These are phyloP conservation scores for Macrolepiota albuminosa DNA, from an alignment of 768 basidiomycete species.

Conservation along the genomic window DNA sequence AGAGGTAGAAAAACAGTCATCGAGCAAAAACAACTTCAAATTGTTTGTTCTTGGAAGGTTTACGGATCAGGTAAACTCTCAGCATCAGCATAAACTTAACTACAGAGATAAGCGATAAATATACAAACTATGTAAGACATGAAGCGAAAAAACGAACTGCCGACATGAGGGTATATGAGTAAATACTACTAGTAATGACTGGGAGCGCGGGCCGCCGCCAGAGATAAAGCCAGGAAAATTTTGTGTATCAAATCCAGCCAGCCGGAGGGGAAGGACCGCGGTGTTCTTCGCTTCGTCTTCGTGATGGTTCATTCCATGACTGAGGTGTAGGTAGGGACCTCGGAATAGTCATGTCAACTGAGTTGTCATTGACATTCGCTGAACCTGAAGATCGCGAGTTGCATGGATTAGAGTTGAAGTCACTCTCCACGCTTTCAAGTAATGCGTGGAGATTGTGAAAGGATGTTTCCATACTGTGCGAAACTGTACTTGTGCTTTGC, in stretches of 20 bases:
- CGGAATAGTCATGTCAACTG: slow-evolving; percentile 14
- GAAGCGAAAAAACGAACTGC: not conserved
- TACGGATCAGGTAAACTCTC: slow-evolving; percentile 4
- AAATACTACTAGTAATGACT: not conserved
- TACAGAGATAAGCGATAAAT: not conserved
- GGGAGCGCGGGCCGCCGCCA: not conserved
- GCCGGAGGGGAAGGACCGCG: slow-evolving; percentile 30
- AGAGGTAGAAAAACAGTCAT: slow-evolving; percentile 57
- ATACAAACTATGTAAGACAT: not conserved
- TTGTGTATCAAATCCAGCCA: slow-evolving; percentile 40
- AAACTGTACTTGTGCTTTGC: slow-evolving; percentile 27
- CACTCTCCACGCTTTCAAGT: slow-evolving; percentile 45
- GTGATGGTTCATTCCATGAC: slow-evolving; percentile 34
- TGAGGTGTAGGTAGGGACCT: slow-evolving; percentile 39
- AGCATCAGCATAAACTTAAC: not conserved
- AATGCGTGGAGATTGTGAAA: slow-evolving; percentile 58
- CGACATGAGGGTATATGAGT: not conserved
- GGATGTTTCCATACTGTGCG: slow-evolving; percentile 50
- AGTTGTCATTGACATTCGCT: slow-evolving; percentile 14
- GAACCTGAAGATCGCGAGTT: slow-evolving; percentile 18
- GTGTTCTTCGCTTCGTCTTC: slow-evolving; percentile 23
- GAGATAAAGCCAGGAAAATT: not conserved
- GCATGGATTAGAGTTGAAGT: slow-evolving; percentile 17
- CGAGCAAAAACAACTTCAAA: not conserved
- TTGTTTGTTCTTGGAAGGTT: not conserved